A percentile compares a stretch with the other conserved stretches of the same genome.
These are phyloP conservation scores for Candida cerambycidarum DNA, from an alignment of 805 yeast species.

Conservation along the genomic window DNA sequence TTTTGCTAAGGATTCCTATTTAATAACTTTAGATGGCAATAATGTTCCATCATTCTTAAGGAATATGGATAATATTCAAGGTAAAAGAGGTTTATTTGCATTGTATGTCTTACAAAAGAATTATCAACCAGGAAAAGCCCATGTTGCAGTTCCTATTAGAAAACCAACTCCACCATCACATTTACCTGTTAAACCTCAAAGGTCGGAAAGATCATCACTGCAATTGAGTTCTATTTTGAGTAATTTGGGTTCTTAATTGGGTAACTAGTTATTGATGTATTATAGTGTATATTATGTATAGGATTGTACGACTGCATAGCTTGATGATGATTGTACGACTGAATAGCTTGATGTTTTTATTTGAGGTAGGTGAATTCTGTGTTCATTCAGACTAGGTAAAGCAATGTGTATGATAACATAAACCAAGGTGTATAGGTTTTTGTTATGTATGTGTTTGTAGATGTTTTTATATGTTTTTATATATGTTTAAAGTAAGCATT, in stretches of 20 bases:
- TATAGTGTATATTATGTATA: constrained; percentile 1
- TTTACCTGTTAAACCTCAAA: constrained; percentile 4
- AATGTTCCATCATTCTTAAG: constrained; percentile 23
- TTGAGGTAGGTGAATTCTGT: too few species aligned
- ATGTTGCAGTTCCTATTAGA: background rate
- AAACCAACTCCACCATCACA: background rate
- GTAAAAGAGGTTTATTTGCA: constrained; percentile 29
- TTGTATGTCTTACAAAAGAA: constrained; percentile 39
- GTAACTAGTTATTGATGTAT: background rate
- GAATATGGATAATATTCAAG: constrained; percentile 9
- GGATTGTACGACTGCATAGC: background rate
- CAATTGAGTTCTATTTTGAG: constrained; percentile 26
- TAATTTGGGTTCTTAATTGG: constrained; percentile 19
- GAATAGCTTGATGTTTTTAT: background rate
- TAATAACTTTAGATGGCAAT: constrained; percentile 36
- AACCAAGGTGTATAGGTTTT: too few species aligned
- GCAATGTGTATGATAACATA: too few species aligned
- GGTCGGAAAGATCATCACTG: constrained; percentile 4
- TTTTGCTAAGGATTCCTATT: constrained; percentile 63
- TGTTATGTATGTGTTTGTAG: too few species aligned
- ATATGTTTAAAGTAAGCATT: too few species aligned
- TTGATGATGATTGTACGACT: background rate
- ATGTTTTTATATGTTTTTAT: too few species aligned
- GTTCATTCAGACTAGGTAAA: too few species aligned
- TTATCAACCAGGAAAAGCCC: constrained; percentile 22